Percentiles rank a stretch among this genome's conserved stretches.
These are phyloP conservation scores for Aspergillus novoparasiticus DNA, from an alignment of 2,329 filamentous ascomycete genomes.

Conservation along the genomic window DNA sequence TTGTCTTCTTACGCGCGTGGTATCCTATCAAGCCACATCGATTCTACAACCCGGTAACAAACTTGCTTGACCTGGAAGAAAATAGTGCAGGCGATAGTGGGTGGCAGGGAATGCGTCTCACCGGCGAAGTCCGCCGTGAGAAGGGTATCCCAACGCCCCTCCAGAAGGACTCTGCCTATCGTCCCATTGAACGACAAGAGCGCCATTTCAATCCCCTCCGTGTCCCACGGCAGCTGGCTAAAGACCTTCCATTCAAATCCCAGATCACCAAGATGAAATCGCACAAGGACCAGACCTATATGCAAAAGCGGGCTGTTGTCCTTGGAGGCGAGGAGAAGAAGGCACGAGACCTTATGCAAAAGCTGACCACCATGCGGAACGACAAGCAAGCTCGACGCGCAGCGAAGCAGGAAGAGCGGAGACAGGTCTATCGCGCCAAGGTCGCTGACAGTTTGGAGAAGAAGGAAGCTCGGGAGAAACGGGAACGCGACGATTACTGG, in stretches of 20 bases:
- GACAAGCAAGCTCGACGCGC: conserved; percentile 84
- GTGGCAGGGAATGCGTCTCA: conserved; percentile 93
- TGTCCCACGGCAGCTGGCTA: conserved; percentile 59
- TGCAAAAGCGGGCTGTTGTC: conserved; percentile 94
- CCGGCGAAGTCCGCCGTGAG: conserved; percentile 83
- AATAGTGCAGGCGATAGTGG: conserved; percentile 35
- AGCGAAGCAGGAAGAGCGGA: conserved; percentile 85
- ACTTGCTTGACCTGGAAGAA: conserved; percentile 68
- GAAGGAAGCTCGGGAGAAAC: conserved; percentile 82
- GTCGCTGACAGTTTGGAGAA: conserved; percentile 81
- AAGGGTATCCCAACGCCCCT: conserved; percentile 75
- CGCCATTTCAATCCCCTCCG: conserved; percentile 74
- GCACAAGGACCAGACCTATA: conserved; percentile 79
- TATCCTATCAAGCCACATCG: conserved; percentile 92
- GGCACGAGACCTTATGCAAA: conserved; percentile 86
- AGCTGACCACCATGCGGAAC: conserved; percentile 85
- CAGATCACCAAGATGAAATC: conserved; percentile 83
- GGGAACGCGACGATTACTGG: conserved; percentile 92
- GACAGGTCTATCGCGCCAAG: conserved; percentile 78
- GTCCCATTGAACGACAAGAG: conserved; percentile 58
- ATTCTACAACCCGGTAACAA: conserved; percentile 96
- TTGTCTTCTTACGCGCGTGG: conserved; percentile 95
- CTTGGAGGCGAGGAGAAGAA: conserved; percentile 83
- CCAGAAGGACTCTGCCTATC: conserved; percentile 84
- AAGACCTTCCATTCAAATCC: conserved; percentile 86